phyloP scores from a whole-genome alignment of 805 yeast species.

The Myxozyma mucilagina region DNA sequence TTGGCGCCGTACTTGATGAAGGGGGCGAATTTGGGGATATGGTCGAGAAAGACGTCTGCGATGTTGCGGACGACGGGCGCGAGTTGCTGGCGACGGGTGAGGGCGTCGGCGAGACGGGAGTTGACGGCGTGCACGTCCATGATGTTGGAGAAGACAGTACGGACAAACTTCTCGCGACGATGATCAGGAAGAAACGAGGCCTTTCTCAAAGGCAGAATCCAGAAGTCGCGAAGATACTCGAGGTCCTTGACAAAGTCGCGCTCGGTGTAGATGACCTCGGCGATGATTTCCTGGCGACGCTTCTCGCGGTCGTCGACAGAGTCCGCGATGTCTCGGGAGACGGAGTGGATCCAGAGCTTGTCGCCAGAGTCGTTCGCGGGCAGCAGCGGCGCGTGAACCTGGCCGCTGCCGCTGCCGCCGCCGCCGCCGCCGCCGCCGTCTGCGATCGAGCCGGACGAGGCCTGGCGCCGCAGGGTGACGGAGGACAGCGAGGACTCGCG shows the following conservation, averaged over 20 bases:
- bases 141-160: constrained; percentile 89
- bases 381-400: no score
- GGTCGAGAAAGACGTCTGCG: constrained; percentile 85
- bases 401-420: no score
- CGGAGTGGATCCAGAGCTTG: constrained; percentile 92
- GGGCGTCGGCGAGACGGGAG: constrained; percentile 80
- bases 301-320: constrained; percentile 79
- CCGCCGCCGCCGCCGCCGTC: constrained; percentile 49
- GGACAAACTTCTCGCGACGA: constrained; percentile 85
- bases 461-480: constrained; percentile 24
- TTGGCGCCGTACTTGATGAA: constrained; percentile 92
- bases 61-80: constrained; percentile 80
- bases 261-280: constrained; percentile 91
- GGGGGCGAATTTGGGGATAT: constrained; percentile 84
- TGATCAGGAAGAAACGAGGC: constrained; percentile 83
- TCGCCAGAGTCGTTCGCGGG: constrained; percentile 43
- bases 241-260: constrained; percentile 92
- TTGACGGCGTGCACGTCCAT: constrained; percentile 84
- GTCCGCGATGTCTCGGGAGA: constrained; percentile 74
- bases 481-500: constrained; percentile 44
- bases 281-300: constrained; percentile 91
- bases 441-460: constrained; percentile 39
- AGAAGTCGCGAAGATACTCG: constrained; percentile 88
- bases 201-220: constrained; percentile 87
- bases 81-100: constrained; percentile 81